phyloP scores from a whole-genome alignment of 192 early-diverging fungal species.

The Backusella parvicylindrica region DNA sequence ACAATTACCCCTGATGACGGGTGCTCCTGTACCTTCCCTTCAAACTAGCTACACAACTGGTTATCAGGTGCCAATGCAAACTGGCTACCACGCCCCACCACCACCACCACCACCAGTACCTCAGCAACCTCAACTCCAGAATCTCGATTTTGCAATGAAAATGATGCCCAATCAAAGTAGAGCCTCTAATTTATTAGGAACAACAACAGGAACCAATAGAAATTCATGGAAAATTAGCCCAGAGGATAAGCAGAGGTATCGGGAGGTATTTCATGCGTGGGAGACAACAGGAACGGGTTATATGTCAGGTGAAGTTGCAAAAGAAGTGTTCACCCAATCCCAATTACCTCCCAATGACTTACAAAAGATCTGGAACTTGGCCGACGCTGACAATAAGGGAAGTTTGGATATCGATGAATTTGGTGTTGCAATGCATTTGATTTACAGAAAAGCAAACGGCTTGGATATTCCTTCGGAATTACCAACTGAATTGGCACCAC shows the following conservation, averaged over 20 bases:
- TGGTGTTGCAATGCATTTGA: constrained; percentile 94
- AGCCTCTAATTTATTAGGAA: constrained; percentile 9
- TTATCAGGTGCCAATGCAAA: constrained; percentile 22
- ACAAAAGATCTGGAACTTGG: constrained; percentile 60
- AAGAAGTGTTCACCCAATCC: constrained; percentile 60
- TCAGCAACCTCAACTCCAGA: constrained; percentile 23
- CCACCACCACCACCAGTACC: constrained; percentile 10
- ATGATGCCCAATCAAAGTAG: constrained; percentile 38
- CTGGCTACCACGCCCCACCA: neutral
- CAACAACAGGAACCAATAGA: constrained; percentile 31
- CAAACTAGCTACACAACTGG: neutral
- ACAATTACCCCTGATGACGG: constrained; percentile 26
- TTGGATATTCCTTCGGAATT: constrained; percentile 73
- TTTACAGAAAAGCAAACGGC: constrained; percentile 84
- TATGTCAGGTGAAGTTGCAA: constrained; percentile 52
- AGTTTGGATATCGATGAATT: constrained; percentile 95
- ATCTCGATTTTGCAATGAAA: constrained; percentile 31
- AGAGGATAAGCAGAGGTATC: constrained; percentile 35
- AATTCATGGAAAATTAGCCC: constrained; percentile 47
- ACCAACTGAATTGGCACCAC: constrained; percentile 84
- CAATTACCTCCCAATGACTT: constrained; percentile 48
- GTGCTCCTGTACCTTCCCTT: neutral
- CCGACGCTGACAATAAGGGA: constrained; percentile 77
- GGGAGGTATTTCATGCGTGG: constrained; percentile 41
- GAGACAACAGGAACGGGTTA: constrained; percentile 45